phyloP scores from a whole-genome alignment of 208 protist genomes.

The Wallacemonas sp. region DNA sequence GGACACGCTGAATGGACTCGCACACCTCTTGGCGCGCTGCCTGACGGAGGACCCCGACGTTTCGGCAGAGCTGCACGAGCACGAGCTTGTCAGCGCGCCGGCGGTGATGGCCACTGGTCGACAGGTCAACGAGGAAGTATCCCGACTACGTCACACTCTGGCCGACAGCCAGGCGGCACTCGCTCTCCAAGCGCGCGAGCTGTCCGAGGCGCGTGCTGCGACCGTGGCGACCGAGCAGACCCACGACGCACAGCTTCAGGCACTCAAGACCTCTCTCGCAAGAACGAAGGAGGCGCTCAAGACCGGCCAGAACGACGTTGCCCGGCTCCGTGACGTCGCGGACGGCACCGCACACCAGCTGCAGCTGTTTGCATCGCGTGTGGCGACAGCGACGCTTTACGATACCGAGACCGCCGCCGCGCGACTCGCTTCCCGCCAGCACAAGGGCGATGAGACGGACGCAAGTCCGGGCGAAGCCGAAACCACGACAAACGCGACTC shows the following conservation, averaged over 20 bases:
- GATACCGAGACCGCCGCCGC: not conserved
- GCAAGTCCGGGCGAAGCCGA: too few species aligned
- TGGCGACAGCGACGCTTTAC: not conserved
- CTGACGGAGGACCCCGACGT: not conserved
- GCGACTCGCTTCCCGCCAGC: not conserved
- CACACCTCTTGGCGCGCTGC: not conserved
- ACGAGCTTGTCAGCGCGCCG: not conserved
- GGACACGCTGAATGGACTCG: not conserved
- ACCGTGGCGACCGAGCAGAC: not conserved
- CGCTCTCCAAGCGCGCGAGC: too few species aligned
- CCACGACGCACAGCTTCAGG: not conserved
- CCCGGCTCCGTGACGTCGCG: not conserved
- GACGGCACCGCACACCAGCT: not conserved
- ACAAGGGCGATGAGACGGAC: too few species aligned
- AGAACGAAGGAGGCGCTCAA: not conserved
- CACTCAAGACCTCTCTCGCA: not conserved
- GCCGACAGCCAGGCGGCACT: not conserved
- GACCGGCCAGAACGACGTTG: not conserved
- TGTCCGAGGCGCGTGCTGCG: not conserved
- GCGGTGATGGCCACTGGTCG: not conserved
- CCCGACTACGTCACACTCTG: not conserved
- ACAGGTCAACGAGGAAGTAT: not conserved
- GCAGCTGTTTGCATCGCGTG: not conserved
- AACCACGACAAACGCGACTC: not conserved
- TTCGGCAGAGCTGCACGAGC: not conserved